These are phyloP conservation scores for Pythium phragmiticola DNA, from an alignment of 352 stramenopile species.

Conservation along the genomic window DNA sequence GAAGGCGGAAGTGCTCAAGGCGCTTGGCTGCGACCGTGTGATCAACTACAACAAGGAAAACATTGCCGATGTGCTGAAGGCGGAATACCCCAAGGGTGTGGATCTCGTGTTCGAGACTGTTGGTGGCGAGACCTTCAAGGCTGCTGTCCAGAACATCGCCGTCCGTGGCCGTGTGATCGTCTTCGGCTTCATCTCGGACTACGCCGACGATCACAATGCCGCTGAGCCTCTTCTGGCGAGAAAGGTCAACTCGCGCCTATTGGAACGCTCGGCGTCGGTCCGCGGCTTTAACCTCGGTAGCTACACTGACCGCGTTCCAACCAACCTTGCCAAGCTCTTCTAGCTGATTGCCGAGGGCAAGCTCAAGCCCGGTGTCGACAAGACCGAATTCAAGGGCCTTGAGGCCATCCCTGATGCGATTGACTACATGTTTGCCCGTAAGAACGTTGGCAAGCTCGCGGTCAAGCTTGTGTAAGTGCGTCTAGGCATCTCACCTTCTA, in stretches of 20 bases:
- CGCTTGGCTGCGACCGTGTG: constrained; percentile 46
- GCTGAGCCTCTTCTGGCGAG: constrained; percentile 12
- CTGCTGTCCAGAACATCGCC: constrained; percentile 57
- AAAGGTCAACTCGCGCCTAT: constrained; percentile 23
- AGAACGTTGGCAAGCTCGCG: constrained; percentile 83
- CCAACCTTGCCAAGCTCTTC: constrained; percentile 50
- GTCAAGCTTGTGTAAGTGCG: constrained; percentile 46
- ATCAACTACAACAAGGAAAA: constrained; percentile 47
- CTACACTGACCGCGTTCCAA: constrained; percentile 20
- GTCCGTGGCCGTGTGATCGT: constrained; percentile 55
- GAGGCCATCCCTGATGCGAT: constrained; percentile 60
- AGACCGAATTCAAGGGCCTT: constrained; percentile 51
- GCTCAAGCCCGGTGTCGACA: constrained; percentile 49
- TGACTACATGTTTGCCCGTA: constrained; percentile 73
- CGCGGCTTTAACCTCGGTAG: constrained; percentile 47
- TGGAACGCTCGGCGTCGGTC: constrained; percentile 34
- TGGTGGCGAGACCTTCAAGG: constrained; percentile 51
- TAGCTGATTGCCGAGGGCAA: constrained; percentile 42
- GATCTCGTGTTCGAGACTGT: constrained; percentile 71
- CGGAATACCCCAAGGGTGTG: constrained; percentile 64
- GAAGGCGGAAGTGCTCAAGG: constrained; percentile 80
- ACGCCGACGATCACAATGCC: constrained; percentile 31
- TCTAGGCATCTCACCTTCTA: neutral
- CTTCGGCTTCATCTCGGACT: constrained; percentile 57
- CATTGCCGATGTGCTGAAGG: constrained; percentile 53